Percentiles rank a stretch among this genome's conserved stretches.
These are phyloP conservation scores for Pythium catenulatum DNA, from an alignment of 352 stramenopile genomes.

Conservation along the genomic window DNA sequence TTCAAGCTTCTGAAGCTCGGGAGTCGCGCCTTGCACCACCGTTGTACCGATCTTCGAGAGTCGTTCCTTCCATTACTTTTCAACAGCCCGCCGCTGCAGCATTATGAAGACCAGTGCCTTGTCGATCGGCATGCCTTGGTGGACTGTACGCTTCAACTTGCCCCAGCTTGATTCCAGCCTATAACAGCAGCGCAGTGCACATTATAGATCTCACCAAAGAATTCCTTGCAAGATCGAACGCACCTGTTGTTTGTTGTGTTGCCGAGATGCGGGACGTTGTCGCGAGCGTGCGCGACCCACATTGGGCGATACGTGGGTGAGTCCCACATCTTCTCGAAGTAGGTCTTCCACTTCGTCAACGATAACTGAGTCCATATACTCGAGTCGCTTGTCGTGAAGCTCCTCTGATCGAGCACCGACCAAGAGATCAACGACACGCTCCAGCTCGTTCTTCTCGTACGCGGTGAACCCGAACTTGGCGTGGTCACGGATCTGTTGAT, in stretches of 20 bases:
- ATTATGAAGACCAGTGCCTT: too few relatives aligned
- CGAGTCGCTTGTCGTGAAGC: neutral
- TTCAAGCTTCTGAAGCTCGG: too few relatives aligned
- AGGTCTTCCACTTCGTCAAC: neutral
- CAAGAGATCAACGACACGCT: neutral
- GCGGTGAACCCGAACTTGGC: conserved; percentile 7
- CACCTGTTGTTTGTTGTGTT: conserved; percentile 54
- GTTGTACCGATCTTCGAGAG: too few relatives aligned
- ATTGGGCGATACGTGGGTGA: conserved; percentile 1
- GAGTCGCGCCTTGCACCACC: too few relatives aligned
- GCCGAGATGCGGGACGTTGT: conserved; percentile 7
- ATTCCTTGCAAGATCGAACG: conserved; percentile 25
- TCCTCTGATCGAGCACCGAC: neutral
- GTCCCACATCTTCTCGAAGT: conserved; percentile 42
- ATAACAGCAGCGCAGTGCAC: too few relatives aligned
- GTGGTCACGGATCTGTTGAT: neutral
- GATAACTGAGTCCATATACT: conserved; percentile 6
- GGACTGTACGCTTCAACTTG: too few relatives aligned
- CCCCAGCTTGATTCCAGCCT: too few relatives aligned
- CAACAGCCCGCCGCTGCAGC: too few relatives aligned
- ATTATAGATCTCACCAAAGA: too few relatives aligned
- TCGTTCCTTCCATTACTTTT: too few relatives aligned
- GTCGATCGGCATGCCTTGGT: too few relatives aligned
- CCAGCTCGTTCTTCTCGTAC: conserved; percentile 27
- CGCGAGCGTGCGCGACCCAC: conserved; percentile 14